Evolutionary conservation across 768 basidiomycete species (phyloP).

Genomic region (Amanita rimosa): DNA sequence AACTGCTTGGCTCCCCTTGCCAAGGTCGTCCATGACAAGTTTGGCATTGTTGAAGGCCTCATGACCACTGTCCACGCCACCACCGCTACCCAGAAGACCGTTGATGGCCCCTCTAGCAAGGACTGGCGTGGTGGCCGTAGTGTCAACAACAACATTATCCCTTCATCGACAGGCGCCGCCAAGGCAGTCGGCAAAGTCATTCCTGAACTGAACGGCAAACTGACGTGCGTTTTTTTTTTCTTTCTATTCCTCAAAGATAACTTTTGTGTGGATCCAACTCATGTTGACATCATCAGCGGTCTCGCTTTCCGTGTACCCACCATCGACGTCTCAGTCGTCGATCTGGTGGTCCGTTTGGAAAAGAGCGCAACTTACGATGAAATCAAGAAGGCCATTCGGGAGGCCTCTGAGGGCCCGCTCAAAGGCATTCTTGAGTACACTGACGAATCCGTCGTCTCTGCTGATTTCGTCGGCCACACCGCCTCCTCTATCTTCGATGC

Average conservation of each 20-base stretch:
- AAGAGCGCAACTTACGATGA: slow-evolving; percentile 71
- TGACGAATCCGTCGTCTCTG: slow-evolving; percentile 80
- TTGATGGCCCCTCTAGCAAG: slow-evolving; percentile 82
- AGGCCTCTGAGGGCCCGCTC: slow-evolving; percentile 50
- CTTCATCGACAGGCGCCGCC: slow-evolving; percentile 91
- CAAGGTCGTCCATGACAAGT: slow-evolving; percentile 90
- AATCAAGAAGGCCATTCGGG: slow-evolving; percentile 73
- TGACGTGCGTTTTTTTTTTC: slow-evolving; percentile 48
- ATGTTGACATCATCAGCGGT: slow-evolving; percentile 33
- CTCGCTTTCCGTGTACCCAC: slow-evolving; percentile 92
- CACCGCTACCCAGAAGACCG: slow-evolving; percentile 82
- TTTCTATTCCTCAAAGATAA: too few species aligned
- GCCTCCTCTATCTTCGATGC: slow-evolving; percentile 88
- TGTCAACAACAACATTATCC: slow-evolving; percentile 92
- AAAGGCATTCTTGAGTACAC: slow-evolving; percentile 75
- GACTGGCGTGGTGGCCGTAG: slow-evolving; percentile 91
- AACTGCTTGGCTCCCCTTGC: slow-evolving; percentile 94
- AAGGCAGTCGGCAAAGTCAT: slow-evolving; percentile 96
- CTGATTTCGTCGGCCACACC: slow-evolving; percentile 69
- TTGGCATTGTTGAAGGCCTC: slow-evolving; percentile 83
- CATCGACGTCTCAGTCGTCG: slow-evolving; percentile 87
- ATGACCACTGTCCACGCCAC: slow-evolving; percentile 95
- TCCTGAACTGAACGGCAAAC: slow-evolving; percentile 83
- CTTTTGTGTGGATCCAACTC: neutral
- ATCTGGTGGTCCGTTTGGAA: slow-evolving; percentile 81